Base-by-base conservation (phyloP, 257 asterid species). In the Cynanchum wilfordii region DNA sequence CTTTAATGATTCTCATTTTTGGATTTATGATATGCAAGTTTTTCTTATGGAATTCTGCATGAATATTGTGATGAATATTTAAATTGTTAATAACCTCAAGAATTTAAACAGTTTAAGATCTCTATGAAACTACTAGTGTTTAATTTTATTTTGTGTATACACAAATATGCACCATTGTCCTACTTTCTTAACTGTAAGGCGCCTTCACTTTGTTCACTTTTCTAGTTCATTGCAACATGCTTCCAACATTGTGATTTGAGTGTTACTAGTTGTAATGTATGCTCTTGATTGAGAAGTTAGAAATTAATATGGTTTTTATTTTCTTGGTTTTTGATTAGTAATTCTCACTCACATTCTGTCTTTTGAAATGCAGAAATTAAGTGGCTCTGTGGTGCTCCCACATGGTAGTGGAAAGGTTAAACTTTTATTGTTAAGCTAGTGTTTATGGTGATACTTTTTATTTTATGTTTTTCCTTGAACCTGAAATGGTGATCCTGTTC, bases 391-490 rank as follows among this genome's bases (percentile, higher is more conserved):
- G 76, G 86, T 86, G 80, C 96, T 94, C 75, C 97, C 98, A 5
- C 98, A 94, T 80, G 97, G 96, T 76, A 84, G 87, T 78, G 96
- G 98, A 68, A 94, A 90, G 99, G 99, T 94, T n/a, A 60, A 73
- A 5, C 13, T 16, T 64, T 20, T 54, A 27, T 47, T 13, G 10
- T 3, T 8, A 1, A 45, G 27, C 73, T 33, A 19, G 22, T 38
- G 64, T 55, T n/a, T 51, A 19, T 57, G 55, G 49, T 49, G 45
- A 5, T 49, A 12, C 65, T 42, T 56, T n/a, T 25, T 11, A 24
- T n/a, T 49, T 59, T 51, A 2, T 15, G 9, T 74, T 70, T 64
- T 36, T 11, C n/a, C 51, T 66, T 19, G 22, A 55, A 72, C 79
- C 82, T 84, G 47, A 42, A 74, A 59, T 71, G 71, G 17, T 33